Evolutionary conservation across 2,329 filamentous ascomycete species (phyloP), one percentile per base, ranked within the genome.

Genomic region (Alternaria ethzedia): DNA sequence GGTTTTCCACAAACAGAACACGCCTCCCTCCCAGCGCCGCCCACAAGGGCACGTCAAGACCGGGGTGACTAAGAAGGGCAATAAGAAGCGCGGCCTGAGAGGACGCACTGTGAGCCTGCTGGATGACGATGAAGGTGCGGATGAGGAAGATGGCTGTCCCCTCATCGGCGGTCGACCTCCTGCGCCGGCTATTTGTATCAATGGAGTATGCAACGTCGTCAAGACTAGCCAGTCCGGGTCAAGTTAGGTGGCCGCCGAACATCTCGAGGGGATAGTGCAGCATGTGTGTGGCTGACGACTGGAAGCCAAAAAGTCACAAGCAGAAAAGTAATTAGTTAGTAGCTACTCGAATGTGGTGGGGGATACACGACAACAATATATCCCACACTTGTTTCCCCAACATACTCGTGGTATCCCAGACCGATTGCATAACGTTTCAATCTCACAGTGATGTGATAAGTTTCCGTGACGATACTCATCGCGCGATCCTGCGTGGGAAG

Each of bases 141-240:
- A 83, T 59, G 89, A 91, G 75, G 89, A 82, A 51, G 82, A 91
- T 72, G 88, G 88, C 75, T 56, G 52, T 44, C 87, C 84, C 83
- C 83, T 74, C 73, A 82, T 84, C 86, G 86, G 85, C 85, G 86
- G 86, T 86, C 85, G 86, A 87, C 86, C 86, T 88, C 87, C 88
- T 89, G 86, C 87, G 71, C 69, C 67, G 47, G 56, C 49, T 57
- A 44, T 46, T 17, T 43, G 32, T 20, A 20, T 45, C 28, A 44
- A 26, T 20, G 11, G 10, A 43, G 41, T 5, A 23, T 15, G 43
- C 25, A 32, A 45, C 8, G 5, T 30, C 13, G 55, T 45, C 7
- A 25, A 41, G 54, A 32, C 30, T 30, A 63, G 67, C 56, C 59
- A 65, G 67, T 47, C 50, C 65, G 71, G 74, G 86, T 84, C 83